Conservation (phyloP, 495 filamentous ascomycete species). For the Acidiella bohemica region DNA sequence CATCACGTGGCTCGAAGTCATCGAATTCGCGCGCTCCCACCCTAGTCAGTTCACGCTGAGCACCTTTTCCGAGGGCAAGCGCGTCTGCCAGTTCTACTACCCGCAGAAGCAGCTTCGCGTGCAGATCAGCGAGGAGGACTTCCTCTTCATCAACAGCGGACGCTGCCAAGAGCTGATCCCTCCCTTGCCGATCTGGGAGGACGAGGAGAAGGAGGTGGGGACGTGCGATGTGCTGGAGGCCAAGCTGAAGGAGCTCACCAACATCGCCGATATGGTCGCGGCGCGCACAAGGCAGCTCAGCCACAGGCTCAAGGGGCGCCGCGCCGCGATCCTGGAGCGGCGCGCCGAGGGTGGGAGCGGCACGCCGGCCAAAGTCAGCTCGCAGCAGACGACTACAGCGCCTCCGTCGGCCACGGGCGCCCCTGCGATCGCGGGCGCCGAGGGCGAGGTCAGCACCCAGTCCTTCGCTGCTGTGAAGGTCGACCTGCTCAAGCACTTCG, state of each 20-base stretch:
- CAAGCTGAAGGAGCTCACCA: slow-evolving; percentile 58
- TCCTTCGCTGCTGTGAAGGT: slow-evolving; percentile 11
- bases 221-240: slow-evolving; percentile 72
- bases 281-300: slow-evolving; percentile 69
- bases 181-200: slow-evolving; percentile 68
- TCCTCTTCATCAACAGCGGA: slow-evolving; percentile 63
- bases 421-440: slow-evolving; percentile 42
- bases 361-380: slow-evolving; percentile 18
- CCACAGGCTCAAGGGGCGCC: slow-evolving; percentile 57
- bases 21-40: slow-evolving; percentile 68
- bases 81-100: slow-evolving; percentile 60
- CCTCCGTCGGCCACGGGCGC: no score
- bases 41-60: slow-evolving; percentile 66
- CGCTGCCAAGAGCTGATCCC: slow-evolving; percentile 74
- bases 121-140: slow-evolving; percentile 81
- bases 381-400: slow-evolving; percentile 24
- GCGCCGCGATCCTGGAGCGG: slow-evolving; percentile 33
- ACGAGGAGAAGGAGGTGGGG: slow-evolving; percentile 72
- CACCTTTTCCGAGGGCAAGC: slow-evolving; percentile 50
- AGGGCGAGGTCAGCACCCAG: not conserved
- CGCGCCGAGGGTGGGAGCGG: slow-evolving; percentile 21
- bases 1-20: slow-evolving; percentile 71
- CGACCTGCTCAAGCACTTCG: slow-evolving; percentile 16
- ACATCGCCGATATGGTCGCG: slow-evolving; percentile 66
- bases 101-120: slow-evolving; percentile 61